Conservation (phyloP, 306 rosid genomes). For the Fragaria vesca region DNA sequence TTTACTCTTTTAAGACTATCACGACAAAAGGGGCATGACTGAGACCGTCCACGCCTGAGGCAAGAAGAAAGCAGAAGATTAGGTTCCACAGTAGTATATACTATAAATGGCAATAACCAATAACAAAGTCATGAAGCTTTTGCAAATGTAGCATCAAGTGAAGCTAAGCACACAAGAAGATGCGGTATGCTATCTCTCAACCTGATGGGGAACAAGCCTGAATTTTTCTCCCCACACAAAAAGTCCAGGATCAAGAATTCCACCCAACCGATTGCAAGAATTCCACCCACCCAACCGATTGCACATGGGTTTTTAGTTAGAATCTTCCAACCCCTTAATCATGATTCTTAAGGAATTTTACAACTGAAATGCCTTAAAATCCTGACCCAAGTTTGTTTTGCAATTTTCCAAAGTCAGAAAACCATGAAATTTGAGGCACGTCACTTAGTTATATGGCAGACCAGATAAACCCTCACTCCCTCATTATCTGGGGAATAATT, state of each 20-base stretch:
- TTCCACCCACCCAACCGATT: no score
- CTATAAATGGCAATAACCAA: neutral
- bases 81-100: neutral
- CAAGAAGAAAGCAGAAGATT: constrained; percentile 12
- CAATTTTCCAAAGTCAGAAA: neutral
- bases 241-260: neutral
- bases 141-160: neutral
- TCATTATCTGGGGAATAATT: neutral
- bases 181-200: neutral
- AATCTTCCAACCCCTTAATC: neutral
- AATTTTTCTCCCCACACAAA: neutral
- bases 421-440: neutral
- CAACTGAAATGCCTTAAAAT: neutral
- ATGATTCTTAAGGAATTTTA: no score
- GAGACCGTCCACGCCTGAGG: constrained; percentile 69
- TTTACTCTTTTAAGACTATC: constrained; percentile 70
- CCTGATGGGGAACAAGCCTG: neutral
- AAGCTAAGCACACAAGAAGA: neutral
- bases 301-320: neutral
- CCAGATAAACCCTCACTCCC: neutral
- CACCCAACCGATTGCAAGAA: no score
- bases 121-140: neutral
- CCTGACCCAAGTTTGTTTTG: neutral
- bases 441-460: neutral
- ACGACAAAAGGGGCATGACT: constrained; percentile 92